A percentile compares a stretch with the other conserved stretches of the same genome.
phyloP scores from a whole-genome alignment of 441 rosid genomes.

The Mallotus japonicus region DNA sequence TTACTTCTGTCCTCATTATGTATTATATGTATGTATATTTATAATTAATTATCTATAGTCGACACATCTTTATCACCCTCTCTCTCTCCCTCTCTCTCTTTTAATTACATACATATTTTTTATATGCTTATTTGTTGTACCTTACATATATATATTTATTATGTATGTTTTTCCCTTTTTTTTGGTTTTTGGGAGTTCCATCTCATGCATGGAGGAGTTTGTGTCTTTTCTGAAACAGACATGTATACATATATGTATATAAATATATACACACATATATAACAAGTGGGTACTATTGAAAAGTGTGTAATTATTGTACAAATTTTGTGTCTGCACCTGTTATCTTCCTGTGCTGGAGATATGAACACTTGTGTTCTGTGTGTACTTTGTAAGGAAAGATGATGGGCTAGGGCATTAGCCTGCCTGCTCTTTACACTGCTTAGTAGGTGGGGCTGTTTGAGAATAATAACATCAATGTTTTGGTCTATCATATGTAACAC shows the following conservation, averaged over 20 bases:
- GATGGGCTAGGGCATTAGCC: slow-evolving; percentile 13
- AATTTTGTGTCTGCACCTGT: background rate
- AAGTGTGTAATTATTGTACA: background rate
- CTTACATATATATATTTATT: background rate
- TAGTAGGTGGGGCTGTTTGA: slow-evolving; percentile 31
- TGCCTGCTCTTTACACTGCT: background rate
- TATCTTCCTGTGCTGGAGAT: slow-evolving; percentile 8
- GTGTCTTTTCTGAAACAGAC: slow-evolving; percentile 33
- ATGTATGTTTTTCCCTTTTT: slow-evolving; percentile 7
- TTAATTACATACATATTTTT: background rate
- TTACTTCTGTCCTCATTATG: background rate
- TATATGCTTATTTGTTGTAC: background rate
- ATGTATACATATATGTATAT: background rate
- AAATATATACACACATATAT: too few relatives aligned
- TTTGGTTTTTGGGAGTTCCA: slow-evolving; percentile 13
- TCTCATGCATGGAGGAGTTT: slow-evolving; percentile 14
- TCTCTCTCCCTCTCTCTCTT: background rate
- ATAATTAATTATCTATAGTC: too few relatives aligned
- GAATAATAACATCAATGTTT: slow-evolving; percentile 36
- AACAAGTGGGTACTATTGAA: background rate
- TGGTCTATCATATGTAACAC: background rate
- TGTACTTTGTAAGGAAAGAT: background rate
- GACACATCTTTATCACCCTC: background rate
- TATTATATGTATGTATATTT: too few relatives aligned
- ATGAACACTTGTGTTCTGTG: background rate